phyloP scores from a whole-genome alignment of 1,284 basidiomycete genomes.

The Cryptococcus sp. region DNA sequence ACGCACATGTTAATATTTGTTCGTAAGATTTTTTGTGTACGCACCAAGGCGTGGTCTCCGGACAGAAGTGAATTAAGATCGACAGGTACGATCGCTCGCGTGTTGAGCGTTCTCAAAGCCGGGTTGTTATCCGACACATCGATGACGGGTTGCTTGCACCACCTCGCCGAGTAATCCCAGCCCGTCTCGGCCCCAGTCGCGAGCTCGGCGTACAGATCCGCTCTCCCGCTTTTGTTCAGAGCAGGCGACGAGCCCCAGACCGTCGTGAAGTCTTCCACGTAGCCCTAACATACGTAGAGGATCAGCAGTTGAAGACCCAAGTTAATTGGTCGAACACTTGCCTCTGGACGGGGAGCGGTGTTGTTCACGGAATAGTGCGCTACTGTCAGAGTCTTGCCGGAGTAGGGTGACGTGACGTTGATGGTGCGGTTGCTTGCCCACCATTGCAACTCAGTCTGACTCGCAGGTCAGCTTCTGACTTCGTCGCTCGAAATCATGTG shows the following conservation, averaged over 20 bases:
- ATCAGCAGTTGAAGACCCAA: conserved; percentile 43
- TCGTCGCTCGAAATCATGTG: too few relatives aligned
- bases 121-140: conserved; percentile 55
- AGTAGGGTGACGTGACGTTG: conserved; percentile 70
- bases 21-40: conserved; percentile 40
- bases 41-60: conserved; percentile 60
- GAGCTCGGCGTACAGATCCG: conserved; percentile 80
- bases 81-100: conserved; percentile 69
- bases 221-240: conserved; percentile 64
- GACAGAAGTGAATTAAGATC: conserved; percentile 79
- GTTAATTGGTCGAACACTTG: conserved; percentile 60
- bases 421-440: conserved; percentile 76
- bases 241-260: conserved; percentile 66
- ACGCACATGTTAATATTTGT: neutral
- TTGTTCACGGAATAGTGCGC: conserved; percentile 74
- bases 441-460: conserved; percentile 74
- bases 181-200: conserved; percentile 82
- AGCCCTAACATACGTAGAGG: conserved; percentile 40
- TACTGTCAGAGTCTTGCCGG: conserved; percentile 65
- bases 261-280: conserved; percentile 69
- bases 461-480: too few relatives aligned
- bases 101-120: conserved; percentile 70
- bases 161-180: conserved; percentile 56
- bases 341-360: conserved; percentile 85
- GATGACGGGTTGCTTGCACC: conserved; percentile 57